Base-by-base conservation (phyloP, 2,329 filamentous ascomycete genomes). In the Ascochyta fabae region DNA sequence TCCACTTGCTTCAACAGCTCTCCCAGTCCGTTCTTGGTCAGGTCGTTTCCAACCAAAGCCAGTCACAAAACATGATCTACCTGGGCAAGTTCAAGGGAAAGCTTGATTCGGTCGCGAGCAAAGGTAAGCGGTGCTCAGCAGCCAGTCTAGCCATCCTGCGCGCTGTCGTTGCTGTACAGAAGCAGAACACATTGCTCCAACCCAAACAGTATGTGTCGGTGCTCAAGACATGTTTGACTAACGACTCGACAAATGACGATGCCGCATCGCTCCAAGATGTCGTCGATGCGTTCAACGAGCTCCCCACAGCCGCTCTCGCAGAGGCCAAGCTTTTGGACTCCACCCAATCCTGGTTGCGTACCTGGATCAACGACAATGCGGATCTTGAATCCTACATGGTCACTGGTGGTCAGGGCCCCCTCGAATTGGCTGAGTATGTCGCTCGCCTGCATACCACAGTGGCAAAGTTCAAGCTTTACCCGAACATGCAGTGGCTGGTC, bases 41-140 rank as follows among this genome's bases (percentile, higher is more conserved):
- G n/a, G 64, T 75, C 15, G 59, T 74, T 7, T 61, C 66, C 13
- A 75, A 75, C 12, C 71, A 74, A 45, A 64, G 62, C 29, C 73
- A 76, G 49, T 36, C 66, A 13, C 71, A 72, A 44, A 75, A 72
- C 48, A 66, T 69, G 38, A 57, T 58, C 3, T 74, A 70, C 40
- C 61, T 75, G 8, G 67, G 66, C n/a, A 62, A 58, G 13, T 72
- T 67, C 47, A 56, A 61, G 8, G 57, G 51, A 7, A 68, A 65
- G 43, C 53, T 74, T 8, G 50, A 59, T 15, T 58, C 57, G 4
- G 44, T 61, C 0, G 48, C 55, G 16, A 67, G 69, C 38, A 68
- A 67, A 19, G 48, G 59, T 5, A 53, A 57, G 6, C 63, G 63
- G 42, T 68, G 66, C 42, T 69, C 62, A 10, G 47, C 65, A 12